Evolutionary conservation across 140 eudicot species (phyloP), one percentile per base, ranked within the genome.

Genomic region (Cichorium intybus): DNA sequence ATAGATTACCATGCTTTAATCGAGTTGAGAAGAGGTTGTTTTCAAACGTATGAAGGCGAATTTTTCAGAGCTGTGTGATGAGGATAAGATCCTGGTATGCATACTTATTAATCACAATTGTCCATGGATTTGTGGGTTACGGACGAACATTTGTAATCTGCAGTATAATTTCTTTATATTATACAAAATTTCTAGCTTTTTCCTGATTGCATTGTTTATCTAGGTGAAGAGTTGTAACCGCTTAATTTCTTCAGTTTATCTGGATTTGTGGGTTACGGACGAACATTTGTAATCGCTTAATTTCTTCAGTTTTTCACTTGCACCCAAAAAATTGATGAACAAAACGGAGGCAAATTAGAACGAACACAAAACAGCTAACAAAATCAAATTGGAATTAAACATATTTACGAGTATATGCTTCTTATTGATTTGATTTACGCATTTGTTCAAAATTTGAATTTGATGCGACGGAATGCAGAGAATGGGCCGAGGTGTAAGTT

Each of bases 21-120:
- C 41, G 97, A 95, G 11, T 62, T 89, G 66, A 74, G 89, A 64
- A 69, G 95, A 10, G 95, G 97, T 6, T 89, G 97, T 67, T 80
- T n/a, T n/a, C n/a, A n/a, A n/a, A n/a, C n/a, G n/a, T n/a, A n/a
- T n/a, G n/a, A n/a, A n/a, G n/a, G n/a, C n/a, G n/a, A n/a, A n/a
- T n/a, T n/a, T n/a, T n/a, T n/a, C n/a, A n/a, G n/a, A n/a, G n/a
- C n/a, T n/a, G n/a, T n/a, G n/a, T n/a, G n/a, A n/a, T n/a, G n/a
- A n/a, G n/a, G n/a, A n/a, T n/a, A n/a, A n/a, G n/a, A n/a, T n/a
- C n/a, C n/a, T n/a, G n/a, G n/a, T n/a, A n/a, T n/a, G n/a, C n/a
- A n/a, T n/a, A n/a, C n/a, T n/a, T n/a, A n/a, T n/a, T n/a, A n/a
- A n/a, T n/a, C n/a, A n/a, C n/a, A n/a, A n/a, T n/a, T n/a, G n/a